phyloP scores from a whole-genome alignment of 2,329 filamentous ascomycete genomes.

The Hymenoscyphus infarciens region DNA sequence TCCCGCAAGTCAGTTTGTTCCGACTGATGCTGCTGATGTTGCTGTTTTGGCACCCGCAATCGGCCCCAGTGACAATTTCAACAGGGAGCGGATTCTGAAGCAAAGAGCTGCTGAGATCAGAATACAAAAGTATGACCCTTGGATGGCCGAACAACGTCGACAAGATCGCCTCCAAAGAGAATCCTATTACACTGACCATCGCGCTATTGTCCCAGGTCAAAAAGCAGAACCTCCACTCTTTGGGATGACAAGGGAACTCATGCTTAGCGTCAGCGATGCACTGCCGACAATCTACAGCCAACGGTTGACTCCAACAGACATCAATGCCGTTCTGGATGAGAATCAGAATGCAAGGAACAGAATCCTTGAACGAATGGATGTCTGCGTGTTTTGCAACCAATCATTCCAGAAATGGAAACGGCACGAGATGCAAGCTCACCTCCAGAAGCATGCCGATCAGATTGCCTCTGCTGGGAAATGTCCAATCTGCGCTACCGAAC shows the following conservation, averaged over 20 bases:
- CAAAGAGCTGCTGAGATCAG: slow-evolving; percentile 16
- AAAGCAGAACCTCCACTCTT: slow-evolving; percentile 24
- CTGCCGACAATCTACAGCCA: slow-evolving; percentile 26
- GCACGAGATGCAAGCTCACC: slow-evolving; percentile 21
- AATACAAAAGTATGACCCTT: slow-evolving; percentile 18
- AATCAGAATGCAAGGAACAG: slow-evolving; percentile 26
- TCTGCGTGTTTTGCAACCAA: slow-evolving; percentile 24
- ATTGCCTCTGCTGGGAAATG: slow-evolving; percentile 24
- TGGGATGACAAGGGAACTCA: slow-evolving; percentile 21
- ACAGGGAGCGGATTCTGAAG: slow-evolving; percentile 20
- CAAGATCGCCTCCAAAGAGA: slow-evolving; percentile 22
- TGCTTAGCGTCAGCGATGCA: slow-evolving; percentile 16
- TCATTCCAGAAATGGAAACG: slow-evolving; percentile 19
- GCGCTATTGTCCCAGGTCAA: slow-evolving; percentile 29
- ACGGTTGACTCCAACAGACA: slow-evolving; percentile 28
- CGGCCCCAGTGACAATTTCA: slow-evolving; percentile 31
- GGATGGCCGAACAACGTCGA: slow-evolving; percentile 22
- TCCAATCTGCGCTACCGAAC: slow-evolving; percentile 25
- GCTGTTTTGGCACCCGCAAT: background rate
- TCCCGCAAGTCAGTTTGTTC: too few relatives aligned
- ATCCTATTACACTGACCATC: slow-evolving; percentile 25
- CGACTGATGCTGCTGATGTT: too few relatives aligned
- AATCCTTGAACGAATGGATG: slow-evolving; percentile 22
- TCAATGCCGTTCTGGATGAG: slow-evolving; percentile 20
- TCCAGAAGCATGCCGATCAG: slow-evolving; percentile 20